Percentiles rank a stretch among this genome's conserved stretches.
Evolutionary conservation across 345 rosid genomes (phyloP).

Genomic region (Bruguiera gymnorhiza): DNA sequence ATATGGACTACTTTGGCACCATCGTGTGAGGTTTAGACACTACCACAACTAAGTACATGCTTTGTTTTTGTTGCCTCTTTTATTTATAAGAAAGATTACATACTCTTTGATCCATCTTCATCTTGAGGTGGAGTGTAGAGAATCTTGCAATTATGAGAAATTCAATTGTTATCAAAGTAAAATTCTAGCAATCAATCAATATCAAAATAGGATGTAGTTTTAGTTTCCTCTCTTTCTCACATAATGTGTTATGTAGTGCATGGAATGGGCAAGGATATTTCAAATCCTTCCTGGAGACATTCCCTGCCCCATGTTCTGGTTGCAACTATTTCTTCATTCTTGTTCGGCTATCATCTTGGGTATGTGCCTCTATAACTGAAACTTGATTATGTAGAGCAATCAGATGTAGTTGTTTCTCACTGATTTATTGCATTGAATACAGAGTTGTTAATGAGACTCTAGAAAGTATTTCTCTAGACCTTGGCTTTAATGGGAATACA

Average conservation of each 20-base stretch:
- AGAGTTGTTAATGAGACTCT: constrained; percentile 93
- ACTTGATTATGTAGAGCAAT: background rate
- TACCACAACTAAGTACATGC: too few relatives aligned
- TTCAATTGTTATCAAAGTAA: too few relatives aligned
- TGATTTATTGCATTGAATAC: constrained; percentile 24
- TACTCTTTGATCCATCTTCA: too few relatives aligned
- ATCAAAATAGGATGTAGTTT: background rate
- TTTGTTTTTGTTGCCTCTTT: too few relatives aligned
- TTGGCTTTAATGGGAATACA: constrained; percentile 73
- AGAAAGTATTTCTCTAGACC: constrained; percentile 83
- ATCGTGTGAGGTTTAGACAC: too few relatives aligned
- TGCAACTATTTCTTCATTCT: constrained; percentile 68
- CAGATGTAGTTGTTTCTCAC: constrained; percentile 5
- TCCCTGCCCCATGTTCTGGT: constrained; percentile 73
- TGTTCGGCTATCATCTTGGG: constrained; percentile 95
- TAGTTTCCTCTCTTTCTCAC: constrained; percentile 20
- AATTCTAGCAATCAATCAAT: too few relatives aligned
- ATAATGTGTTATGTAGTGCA: constrained; percentile 34
- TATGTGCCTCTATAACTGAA: constrained; percentile 25
- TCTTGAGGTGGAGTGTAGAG: too few relatives aligned
- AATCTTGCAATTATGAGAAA: too few relatives aligned
- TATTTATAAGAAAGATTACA: too few relatives aligned
- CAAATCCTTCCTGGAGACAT: constrained; percentile 77
- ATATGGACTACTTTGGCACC: too few relatives aligned
- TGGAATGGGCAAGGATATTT: constrained; percentile 57